Evolutionary conservation across 371 early-diverging fungal genomes (phyloP).

Genomic region (Mucor mucedo): DNA sequence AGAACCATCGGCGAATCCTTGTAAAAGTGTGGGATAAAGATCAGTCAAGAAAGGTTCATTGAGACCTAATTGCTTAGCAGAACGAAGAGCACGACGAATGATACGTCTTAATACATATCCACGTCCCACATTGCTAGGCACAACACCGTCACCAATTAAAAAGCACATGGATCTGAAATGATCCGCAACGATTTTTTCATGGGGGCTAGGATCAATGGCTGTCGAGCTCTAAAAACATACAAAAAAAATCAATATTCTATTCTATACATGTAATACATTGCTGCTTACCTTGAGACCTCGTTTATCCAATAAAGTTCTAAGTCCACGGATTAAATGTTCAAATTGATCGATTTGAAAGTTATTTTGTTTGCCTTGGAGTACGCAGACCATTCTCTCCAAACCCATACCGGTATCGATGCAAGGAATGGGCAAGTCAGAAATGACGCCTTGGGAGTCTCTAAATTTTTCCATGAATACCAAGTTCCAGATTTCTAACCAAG

Average conservation of each 20-base stretch:
- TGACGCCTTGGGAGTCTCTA: constrained; percentile 57
- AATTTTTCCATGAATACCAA: constrained; percentile 84
- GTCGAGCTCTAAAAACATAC: constrained; percentile 8
- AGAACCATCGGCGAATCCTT: constrained; percentile 52
- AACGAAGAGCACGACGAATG: constrained; percentile 75
- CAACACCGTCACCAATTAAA: constrained; percentile 77
- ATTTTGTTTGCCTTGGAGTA: constrained; percentile 64
- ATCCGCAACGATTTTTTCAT: constrained; percentile 78
- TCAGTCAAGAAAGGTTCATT: constrained; percentile 65
- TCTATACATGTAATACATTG: neutral
- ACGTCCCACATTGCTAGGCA: constrained; percentile 78
- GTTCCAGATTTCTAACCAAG: constrained; percentile 86
- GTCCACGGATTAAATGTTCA: constrained; percentile 48
- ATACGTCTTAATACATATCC: constrained; percentile 83
- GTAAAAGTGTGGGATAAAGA: constrained; percentile 64
- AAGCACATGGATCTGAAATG: constrained; percentile 77
- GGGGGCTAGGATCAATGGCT: constrained; percentile 45
- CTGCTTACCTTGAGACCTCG: constrained; percentile 38
- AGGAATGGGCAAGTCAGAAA: constrained; percentile 60
- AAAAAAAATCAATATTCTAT: no score
- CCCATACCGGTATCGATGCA: constrained; percentile 90
- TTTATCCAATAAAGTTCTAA: constrained; percentile 43
- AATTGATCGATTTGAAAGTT: constrained; percentile 81
- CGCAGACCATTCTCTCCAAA: constrained; percentile 73
- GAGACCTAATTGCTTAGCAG: constrained; percentile 72